These are phyloP conservation scores for Leishmania arabica DNA, from an alignment of 208 protist species.

Conservation along the genomic window DNA sequence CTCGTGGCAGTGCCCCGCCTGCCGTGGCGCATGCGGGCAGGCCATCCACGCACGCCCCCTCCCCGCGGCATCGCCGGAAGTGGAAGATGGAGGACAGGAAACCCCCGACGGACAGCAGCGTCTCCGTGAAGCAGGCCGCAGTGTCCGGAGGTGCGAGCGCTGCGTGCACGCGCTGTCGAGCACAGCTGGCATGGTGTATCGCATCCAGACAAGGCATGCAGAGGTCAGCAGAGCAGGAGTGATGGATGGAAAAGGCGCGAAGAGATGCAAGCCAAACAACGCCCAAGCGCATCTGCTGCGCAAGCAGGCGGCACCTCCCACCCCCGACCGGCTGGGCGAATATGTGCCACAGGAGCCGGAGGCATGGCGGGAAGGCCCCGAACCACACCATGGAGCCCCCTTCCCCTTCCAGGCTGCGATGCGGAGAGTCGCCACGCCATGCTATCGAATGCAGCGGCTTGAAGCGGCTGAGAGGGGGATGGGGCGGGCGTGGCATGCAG, in stretches of 20 bases:
- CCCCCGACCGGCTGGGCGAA: background rate
- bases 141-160: background rate
- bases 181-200: background rate
- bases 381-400: background rate
- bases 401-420: background rate
- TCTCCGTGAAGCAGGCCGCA: no score
- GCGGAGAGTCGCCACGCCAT: background rate
- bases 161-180: background rate
- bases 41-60: background rate
- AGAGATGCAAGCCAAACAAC: background rate
- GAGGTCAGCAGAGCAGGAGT: conserved; percentile 12
- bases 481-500: background rate
- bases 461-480: background rate
- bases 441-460: background rate
- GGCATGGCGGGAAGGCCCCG: background rate
- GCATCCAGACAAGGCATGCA: background rate
- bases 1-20: background rate
- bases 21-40: background rate
- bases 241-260: background rate
- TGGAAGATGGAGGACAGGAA: background rate
- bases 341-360: background rate
- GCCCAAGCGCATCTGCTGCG: background rate
- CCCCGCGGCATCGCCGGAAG: background rate
- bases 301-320: background rate
- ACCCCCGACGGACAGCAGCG: background rate